Base-by-base conservation (phyloP, 169 alveolate genomes). In the Ophryocystis elektroscirrha region DNA sequence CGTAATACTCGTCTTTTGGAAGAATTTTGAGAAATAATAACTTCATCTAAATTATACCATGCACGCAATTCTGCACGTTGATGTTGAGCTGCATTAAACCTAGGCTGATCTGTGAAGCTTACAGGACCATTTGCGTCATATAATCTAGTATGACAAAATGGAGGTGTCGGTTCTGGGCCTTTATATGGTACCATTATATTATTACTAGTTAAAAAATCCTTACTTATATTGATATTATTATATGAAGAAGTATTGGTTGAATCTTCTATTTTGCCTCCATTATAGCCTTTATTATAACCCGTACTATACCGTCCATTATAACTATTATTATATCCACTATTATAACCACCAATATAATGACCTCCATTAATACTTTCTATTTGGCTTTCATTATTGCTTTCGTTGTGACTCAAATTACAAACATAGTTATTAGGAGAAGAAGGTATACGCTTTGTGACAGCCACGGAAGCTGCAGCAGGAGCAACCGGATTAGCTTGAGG, bases 61-160 rank as follows among this genome's bases (percentile, higher is more conserved):
- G 61, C 63, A 18, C 71, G 66, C 19, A 75, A 52, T 38, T 74
- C 84, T 39, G 76, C 84, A 30, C 72, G 43, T 19, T 64, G 61
- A 15, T 67, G 60, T 38, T 59, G 48, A 23, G 69, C 55, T 0
- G 83, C 82, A 22, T 65, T 61, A 16, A 47, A 36, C n/a, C n/a
- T n/a, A 7, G 80, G 76, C 19, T 81, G 76, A 7, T 48, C 38
- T 15, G 61, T 61, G n/a, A 75, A 70, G 63, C 51, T 59, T 22
- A 75, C 64, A 0, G 84, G 84, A 19, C 84, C 84, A 22, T 59
- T 49, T 18, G 71, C 62, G 53, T 75, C 85, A 48, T 74, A 75
- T 25, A 75, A 23, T n/a, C 76, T 58, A n/a, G 59, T 50, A 26
- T 62, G 56, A 22, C 49, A 50, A 18, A 55, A 49, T 20, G 71